Percentiles rank a stretch among this genome's conserved stretches.
Conservation (phyloP, 768 basidiomycete genomes). For the Tricholoma furcatifolium region DNA sequence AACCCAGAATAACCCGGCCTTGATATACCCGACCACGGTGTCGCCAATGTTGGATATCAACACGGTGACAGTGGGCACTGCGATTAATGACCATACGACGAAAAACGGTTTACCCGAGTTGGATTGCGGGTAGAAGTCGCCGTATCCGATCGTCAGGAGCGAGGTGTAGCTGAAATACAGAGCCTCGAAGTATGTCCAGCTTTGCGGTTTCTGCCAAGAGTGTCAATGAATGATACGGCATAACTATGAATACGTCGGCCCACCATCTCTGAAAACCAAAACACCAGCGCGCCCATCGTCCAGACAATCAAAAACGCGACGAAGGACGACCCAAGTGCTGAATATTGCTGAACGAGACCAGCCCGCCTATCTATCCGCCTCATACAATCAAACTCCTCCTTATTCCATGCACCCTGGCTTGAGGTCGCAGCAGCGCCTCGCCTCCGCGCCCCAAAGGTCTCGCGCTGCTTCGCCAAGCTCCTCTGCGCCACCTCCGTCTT, state of each 20-base stretch:
- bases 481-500: constrained; percentile 32
- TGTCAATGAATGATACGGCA: neutral
- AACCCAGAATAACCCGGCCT: constrained; percentile 29
- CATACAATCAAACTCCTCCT: constrained; percentile 40
- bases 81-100: constrained; percentile 40
- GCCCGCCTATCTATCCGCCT: constrained; percentile 26
- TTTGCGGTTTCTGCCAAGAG: constrained; percentile 20
- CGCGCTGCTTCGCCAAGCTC: constrained; percentile 30
- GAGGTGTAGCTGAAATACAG: constrained; percentile 39
- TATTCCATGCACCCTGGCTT: constrained; percentile 26
- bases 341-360: constrained; percentile 25
- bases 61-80: constrained; percentile 40
- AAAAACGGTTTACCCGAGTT: constrained; percentile 39
- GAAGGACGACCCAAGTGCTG: constrained; percentile 26
- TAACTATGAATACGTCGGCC: neutral
- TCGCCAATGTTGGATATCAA: constrained; percentile 50
- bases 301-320: constrained; percentile 29
- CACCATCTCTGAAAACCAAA: constrained; percentile 34
- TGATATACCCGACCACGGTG: constrained; percentile 39
- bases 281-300: constrained; percentile 36
- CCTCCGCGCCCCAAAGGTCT: neutral
- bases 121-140: constrained; percentile 36
- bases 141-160: constrained; percentile 41
- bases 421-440: constrained; percentile 13
- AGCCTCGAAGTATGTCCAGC: constrained; percentile 36